Base-by-base conservation (phyloP, 108 stramenopile species). In the Asterionellopsis glacialis region DNA sequence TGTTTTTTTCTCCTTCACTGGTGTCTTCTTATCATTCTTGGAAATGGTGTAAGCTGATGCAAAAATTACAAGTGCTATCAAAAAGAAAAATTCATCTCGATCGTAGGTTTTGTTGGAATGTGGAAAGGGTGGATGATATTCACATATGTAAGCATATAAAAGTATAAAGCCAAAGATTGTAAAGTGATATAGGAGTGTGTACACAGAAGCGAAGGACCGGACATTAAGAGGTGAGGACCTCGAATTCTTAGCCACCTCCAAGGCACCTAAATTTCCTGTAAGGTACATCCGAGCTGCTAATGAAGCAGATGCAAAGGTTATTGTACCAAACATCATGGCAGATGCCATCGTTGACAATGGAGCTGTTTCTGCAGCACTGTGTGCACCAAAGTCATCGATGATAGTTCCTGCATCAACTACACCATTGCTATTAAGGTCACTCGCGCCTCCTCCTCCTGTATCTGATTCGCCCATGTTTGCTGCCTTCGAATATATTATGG, bases 61-160 rank as follows among this genome's bases (percentile, higher is more conserved):
- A 1, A 87, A 73, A 23, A 88, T 69, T 11, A 88, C 63, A 25
- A 93, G 33, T 22, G 72, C 71, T 11, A 68, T 76, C 62, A 82
- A 73, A 42, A 94, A 84, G 66, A 94, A 79, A 61, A 90, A 90
- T 26, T 76, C 66, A 64, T 94, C 92, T 45, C 84, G 75, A 59
- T 94, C 87, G 66, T 94, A 94, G 6, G 55, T 66, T 74, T 90
- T 90, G 55, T 80, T 79, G 25, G 75, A 78, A 59, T 94, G 92
- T 6, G 75, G 77, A 70, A 67, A 81, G 10, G 87, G 87, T 22
- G 92, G 92, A 66, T 94, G 87, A 61, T 88, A 61, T 67, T 94
- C 92, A 57, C 87, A 87, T 21, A 90, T 65, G 67, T 90, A 94
- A 47, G 84, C 84, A 51, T 87, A 88, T 49, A 86, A 76, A 6